Conservation (phyloP, 345 rosid species). For the Eutrema japonicum region DNA sequence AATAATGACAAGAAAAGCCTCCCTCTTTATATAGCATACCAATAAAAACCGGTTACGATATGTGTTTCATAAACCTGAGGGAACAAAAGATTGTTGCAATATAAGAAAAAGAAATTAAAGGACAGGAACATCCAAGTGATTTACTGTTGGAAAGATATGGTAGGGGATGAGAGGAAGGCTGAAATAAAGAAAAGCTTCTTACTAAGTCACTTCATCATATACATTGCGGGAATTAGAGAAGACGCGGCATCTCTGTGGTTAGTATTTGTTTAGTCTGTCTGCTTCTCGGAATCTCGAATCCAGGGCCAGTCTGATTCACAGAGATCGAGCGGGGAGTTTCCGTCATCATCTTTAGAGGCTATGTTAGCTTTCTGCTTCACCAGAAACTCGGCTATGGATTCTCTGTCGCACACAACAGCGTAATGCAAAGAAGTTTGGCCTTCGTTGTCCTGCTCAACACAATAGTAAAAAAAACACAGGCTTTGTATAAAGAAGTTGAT, state of each 20-base stretch:
- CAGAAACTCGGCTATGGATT: constrained; percentile 72
- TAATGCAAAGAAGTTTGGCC: constrained; percentile 96
- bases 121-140: constrained; percentile 37
- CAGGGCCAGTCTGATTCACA: constrained; percentile 77
- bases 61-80: constrained; percentile 25
- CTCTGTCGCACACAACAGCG: constrained; percentile 88
- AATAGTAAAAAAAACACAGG: constrained; percentile 19
- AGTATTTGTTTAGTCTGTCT: constrained; percentile 40
- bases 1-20: constrained; percentile 26
- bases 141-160: constrained; percentile 15
- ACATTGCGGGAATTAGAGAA: constrained; percentile 45
- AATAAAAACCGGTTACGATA: constrained; percentile 28
- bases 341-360: constrained; percentile 68
- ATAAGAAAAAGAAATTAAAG: not conserved
- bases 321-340: constrained; percentile 64
- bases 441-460: constrained; percentile 73
- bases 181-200: constrained; percentile 29
- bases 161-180: constrained; percentile 15
- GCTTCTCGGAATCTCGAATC: constrained; percentile 46
- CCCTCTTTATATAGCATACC: constrained; percentile 33
- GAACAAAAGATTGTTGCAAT: constrained; percentile 21
- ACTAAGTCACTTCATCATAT: constrained; percentile 48
- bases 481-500: not conserved
- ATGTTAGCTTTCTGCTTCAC: constrained; percentile 77
- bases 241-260: constrained; percentile 31